Evolutionary conservation across 768 basidiomycete genomes (phyloP).

Genomic region (Lentinus brumalis): DNA sequence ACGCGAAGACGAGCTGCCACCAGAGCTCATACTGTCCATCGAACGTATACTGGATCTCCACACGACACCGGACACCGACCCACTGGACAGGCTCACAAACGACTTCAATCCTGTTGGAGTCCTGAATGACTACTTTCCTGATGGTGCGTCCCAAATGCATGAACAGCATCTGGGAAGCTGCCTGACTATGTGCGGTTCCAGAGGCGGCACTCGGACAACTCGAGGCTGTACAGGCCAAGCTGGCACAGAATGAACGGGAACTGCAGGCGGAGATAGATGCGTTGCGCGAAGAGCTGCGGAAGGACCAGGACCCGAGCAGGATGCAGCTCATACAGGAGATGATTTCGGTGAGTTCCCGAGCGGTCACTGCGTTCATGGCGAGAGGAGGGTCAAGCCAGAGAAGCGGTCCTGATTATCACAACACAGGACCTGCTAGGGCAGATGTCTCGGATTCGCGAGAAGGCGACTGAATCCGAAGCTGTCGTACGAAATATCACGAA

Average conservation of each 20-base stretch:
- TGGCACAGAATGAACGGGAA: slow-evolving; percentile 68
- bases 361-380: neutral
- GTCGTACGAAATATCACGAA: slow-evolving; percentile 94
- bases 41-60: slow-evolving; percentile 67
- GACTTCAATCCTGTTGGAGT: slow-evolving; percentile 59
- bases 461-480: slow-evolving; percentile 95
- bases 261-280: slow-evolving; percentile 72
- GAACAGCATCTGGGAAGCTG: neutral
- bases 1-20: slow-evolving; percentile 54
- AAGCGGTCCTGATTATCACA: neutral
- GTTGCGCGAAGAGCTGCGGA: slow-evolving; percentile 66
- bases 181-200: slow-evolving; percentile 31
- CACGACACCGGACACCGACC: slow-evolving; percentile 46
- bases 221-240: slow-evolving; percentile 65
- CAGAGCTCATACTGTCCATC: slow-evolving; percentile 68
- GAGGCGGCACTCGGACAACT: slow-evolving; percentile 77
- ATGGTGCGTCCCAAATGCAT: slow-evolving; percentile 52
- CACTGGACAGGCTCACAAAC: slow-evolving; percentile 58
- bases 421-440: slow-evolving; percentile 87
- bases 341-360: slow-evolving; percentile 72
- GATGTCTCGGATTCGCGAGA: slow-evolving; percentile 95
- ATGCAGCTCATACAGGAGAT: slow-evolving; percentile 95
- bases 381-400: neutral
- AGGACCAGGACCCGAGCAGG: slow-evolving; percentile 82
- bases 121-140: slow-evolving; percentile 72